These are phyloP conservation scores for Starmerella bombicola DNA, from an alignment of 805 yeast genomes.

Conservation along the genomic window DNA sequence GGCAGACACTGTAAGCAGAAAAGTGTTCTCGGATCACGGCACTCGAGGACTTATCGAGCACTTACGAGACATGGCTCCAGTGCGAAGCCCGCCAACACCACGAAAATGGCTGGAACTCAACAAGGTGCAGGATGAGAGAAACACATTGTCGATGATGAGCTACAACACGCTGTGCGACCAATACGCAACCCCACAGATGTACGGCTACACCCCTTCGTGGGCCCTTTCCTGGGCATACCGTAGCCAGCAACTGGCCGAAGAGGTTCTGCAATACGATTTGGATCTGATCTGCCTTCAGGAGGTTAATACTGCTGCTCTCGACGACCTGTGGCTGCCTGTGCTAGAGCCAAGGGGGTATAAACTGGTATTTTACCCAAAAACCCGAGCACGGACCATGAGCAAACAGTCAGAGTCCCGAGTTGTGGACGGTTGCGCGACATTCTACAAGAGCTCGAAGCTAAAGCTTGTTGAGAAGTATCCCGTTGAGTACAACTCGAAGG, in stretches of 20 bases:
- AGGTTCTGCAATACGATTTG: constrained; percentile 49
- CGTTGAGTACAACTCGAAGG: constrained; percentile 58
- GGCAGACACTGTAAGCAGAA: constrained; percentile 35
- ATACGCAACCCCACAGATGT: constrained; percentile 85
- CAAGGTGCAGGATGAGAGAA: constrained; percentile 51
- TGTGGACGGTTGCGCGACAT: constrained; percentile 98
- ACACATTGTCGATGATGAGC: constrained; percentile 60
- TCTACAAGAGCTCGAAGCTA: constrained; percentile 60
- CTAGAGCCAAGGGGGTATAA: constrained; percentile 64
- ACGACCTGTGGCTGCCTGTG: constrained; percentile 73
- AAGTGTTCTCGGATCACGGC: constrained; percentile 65
- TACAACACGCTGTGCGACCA: constrained; percentile 92
- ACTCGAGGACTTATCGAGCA: constrained; percentile 70
- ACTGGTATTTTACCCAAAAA: constrained; percentile 73
- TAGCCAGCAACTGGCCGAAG: constrained; percentile 59
- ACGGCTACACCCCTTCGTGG: constrained; percentile 94
- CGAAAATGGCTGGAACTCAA: constrained; percentile 75
- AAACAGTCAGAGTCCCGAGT: constrained; percentile 60
- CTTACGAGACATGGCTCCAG: constrained; percentile 72
- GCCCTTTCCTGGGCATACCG: constrained; percentile 91
- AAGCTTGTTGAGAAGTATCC: constrained; percentile 55
- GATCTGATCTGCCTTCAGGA: constrained; percentile 90
- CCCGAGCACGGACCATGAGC: constrained; percentile 83
- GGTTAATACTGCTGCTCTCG: constrained; percentile 76
- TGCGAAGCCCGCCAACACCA: constrained; percentile 50